Base-by-base conservation (phyloP, 2,329 filamentous ascomycete species). In the Fusarium pilosicola region DNA sequence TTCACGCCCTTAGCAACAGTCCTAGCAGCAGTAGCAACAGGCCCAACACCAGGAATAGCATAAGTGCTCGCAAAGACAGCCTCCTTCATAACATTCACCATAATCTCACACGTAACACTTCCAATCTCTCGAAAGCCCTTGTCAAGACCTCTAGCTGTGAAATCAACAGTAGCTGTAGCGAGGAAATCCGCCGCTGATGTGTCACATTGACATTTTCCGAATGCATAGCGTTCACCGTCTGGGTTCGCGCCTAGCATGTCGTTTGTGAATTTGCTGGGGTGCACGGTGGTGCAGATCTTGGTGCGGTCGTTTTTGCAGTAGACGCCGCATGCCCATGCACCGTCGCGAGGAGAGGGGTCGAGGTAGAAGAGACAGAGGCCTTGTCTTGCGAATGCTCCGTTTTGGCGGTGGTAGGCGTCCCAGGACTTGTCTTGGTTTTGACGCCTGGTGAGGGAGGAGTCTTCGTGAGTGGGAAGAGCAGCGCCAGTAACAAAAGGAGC, bases 401-500 rank as follows among this genome's bases (percentile, higher is more conserved):
- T 51, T 32, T 51, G 22, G 22, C 22, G 28, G 28, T 51, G 48
- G 11, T 51, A 51, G 28, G 12, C 48, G 8, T 51, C 48, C 48
- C 48, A 51, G 22, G 28, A 51, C 48, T 51, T 51, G 48, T 51
- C 28, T 34, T 51, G 48, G 11, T 51, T 18, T 32, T 51, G 48
- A 51, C 22, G 22, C 4, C 15, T 32, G 11, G 11, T 24, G 3
- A 49, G 28, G 11, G 28, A 32, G 11, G 28, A 24, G 10, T 24
- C 46, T 49, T 32, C 14, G 4, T 34, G 48, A 32, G 22, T 18
- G 17, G 48, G 28, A 0, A 51, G 28, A 17, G 48, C 48, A 14
- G 48, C 48, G 3, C 48, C 22, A n/a, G 48, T 32, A 7, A 20
- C 48, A 0, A 24, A 5, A 32, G 48, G 22, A 0, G 7, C 6